Evolutionary conservation across 495 filamentous ascomycete species (phyloP), one percentile per base, ranked within the genome.

Genomic region (Acidomyces sp.): DNA sequence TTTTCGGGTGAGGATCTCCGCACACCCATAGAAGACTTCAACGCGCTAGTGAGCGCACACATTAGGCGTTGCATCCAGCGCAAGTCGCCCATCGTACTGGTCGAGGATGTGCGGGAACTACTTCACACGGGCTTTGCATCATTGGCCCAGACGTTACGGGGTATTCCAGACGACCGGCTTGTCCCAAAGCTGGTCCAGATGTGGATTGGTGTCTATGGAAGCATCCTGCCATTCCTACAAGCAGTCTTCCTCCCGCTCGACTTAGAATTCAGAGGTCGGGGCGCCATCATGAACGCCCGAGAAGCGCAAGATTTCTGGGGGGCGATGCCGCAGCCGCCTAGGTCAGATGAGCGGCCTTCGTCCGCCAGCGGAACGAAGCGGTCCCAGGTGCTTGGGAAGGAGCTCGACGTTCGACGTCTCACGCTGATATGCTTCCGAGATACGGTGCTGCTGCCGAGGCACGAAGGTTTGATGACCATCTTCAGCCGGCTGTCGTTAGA

Each of bases 191-290:
- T 99, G 2, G 87, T 94, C 5, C 85, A 94, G 51, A 75, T 93
- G 51, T 99, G 92, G 92, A 72, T 88, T 27, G 70, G 87, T 30
- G 82, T 92, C 1, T 95, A 94, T 52, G 82, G 83, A 6, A 82
- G 69, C 15, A 81, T 96, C 33, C 62, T 96, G 10, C 92, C 92
- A 0, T 99, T 93, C 55, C 78, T 96, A 42, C 92, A 99, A 64
- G 88, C 87, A 0, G 87, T 94, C 3, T 93, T 99, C 57, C 67
- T 99, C 2, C 92, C 90, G 0, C 64, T 99, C 10, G 90, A 99
- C 52, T 74, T 88, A 11, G 92, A 99, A 54, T 93, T 97, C 59
- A 80, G 82, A 40, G 88, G 90, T 22, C 68, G 67, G 28, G 90
- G 90, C 4, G 64, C 75, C 0, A 58, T 94, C 42, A 78, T 97